Base-by-base conservation (phyloP, 2,329 filamentous ascomycete species). In the Tolypocladium amazonense region DNA sequence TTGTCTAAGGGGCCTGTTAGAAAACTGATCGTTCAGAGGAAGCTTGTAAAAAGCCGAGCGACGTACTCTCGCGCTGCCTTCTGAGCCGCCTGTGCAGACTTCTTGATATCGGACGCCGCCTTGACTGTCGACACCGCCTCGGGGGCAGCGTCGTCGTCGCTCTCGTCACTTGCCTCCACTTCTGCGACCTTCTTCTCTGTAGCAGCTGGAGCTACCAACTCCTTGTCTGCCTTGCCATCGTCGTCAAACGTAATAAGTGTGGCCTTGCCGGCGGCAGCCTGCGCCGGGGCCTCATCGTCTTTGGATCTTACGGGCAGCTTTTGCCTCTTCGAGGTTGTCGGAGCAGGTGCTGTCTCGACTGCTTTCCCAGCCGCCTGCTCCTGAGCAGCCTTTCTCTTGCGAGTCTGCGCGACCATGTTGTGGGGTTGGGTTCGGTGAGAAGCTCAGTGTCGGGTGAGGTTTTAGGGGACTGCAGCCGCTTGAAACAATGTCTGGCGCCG, bases 81-180 rank as follows among this genome's bases (percentile, higher is more conserved):
- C 60, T 77, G 75, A 43, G 77, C 76, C 18, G 74, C 76, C 61
- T 79, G 75, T 1, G 76, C 73, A 3, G 77, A 76, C 64, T 79
- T 75, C 61, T 77, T 75, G 27, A 75, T 72, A 61, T 79, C 73
- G 18, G 73, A 75, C 1, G 80, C 81, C 3, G 77, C 80, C 56
- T 75, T 75, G 15, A 72, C 69, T 1, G 81, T 81, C 0, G 82
- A 84, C n/a, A 85, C 77, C 3, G 80, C 82, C 69, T 85, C 83
- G 11, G 82, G 82, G 0, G 81, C 81, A 56, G 80, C 81, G 58
- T 84, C 81, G 52, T 84, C 81, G 50, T 82, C 80, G 50, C 77
- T 78, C 14, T 75, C 74, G 4, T 77, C 76, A 1, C 8, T 61
- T 4, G 9, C 23, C 9, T 74, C 71, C 4, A 75, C 73, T 1